Percentiles rank a stretch among this genome's conserved stretches.
These are phyloP conservation scores for Pouteria campechiana DNA, from an alignment of 179 eudicot genomes.

Conservation along the genomic window DNA sequence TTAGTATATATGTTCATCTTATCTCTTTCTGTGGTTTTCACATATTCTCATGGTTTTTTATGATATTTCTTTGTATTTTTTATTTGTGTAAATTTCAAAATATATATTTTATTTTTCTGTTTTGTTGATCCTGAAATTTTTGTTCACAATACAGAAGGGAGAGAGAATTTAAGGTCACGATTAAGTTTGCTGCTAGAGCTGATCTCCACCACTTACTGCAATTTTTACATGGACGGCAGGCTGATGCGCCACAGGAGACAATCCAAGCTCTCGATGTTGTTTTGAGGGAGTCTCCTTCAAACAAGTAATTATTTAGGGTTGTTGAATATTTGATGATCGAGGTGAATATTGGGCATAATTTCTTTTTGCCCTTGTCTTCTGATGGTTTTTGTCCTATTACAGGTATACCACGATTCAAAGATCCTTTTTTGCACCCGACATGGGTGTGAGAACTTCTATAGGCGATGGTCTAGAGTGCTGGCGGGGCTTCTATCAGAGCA, in stretches of 20 bases:
- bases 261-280: slow-evolving; percentile 79
- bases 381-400: slow-evolving; percentile 2
- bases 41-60: not conserved
- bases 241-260: slow-evolving; percentile 56
- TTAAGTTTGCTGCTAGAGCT: slow-evolving; percentile 48
- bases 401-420: slow-evolving; percentile 62
- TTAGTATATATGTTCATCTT: not conserved
- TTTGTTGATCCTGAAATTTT: not conserved
- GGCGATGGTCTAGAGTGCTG: slow-evolving; percentile 60
- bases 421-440: slow-evolving; percentile 38
- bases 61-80: not conserved
- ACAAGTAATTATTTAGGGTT: slow-evolving; percentile 26
- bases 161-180: slow-evolving; percentile 36
- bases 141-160: slow-evolving; percentile 24
- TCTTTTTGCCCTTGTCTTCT: not conserved
- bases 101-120: not conserved
- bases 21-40: not conserved
- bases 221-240: slow-evolving; percentile 24
- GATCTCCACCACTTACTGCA: slow-evolving; percentile 36
- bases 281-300: slow-evolving; percentile 33
- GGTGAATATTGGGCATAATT: too few species aligned
- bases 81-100: not conserved
- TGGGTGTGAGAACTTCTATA: slow-evolving; percentile 30
- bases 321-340: too few species aligned
- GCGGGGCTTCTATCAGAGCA: slow-evolving; percentile 76